Percentiles rank a stretch among this genome's conserved stretches.
Evolutionary conservation across 176 grass and related monocot species (phyloP).

Genomic region (Tillandsia leiboldiana): DNA sequence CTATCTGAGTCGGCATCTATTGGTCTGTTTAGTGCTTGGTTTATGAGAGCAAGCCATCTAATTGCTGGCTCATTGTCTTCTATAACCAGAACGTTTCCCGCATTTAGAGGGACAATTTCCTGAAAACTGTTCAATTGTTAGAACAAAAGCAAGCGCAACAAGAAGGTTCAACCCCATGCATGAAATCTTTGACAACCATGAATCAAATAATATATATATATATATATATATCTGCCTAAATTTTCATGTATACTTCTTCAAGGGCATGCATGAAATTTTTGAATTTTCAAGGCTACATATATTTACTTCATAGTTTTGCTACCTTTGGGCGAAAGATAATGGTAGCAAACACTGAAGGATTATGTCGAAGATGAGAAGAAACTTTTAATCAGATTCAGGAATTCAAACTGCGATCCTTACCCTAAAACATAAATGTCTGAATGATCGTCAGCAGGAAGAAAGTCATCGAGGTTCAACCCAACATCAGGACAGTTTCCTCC

Average conservation of each 20-base stretch:
- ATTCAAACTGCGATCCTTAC: constrained; percentile 28
- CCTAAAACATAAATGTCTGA: constrained; percentile 95
- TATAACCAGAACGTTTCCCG: constrained; percentile 77
- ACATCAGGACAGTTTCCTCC: constrained; percentile 69
- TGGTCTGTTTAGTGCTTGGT: constrained; percentile 37
- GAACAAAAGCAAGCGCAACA: not conserved
- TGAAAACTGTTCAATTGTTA: constrained; percentile 60
- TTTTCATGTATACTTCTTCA: too few species aligned
- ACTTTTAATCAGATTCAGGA: constrained; percentile 5
- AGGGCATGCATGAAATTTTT: too few species aligned
- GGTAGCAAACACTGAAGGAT: too few species aligned
- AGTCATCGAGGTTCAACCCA: constrained; percentile 59
- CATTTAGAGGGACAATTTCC: constrained; percentile 97
- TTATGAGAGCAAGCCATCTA: constrained; percentile 76
- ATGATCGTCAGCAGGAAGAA: constrained; percentile 63
- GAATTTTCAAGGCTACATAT: too few species aligned
- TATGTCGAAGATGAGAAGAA: not conserved
- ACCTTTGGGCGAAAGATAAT: too few species aligned
- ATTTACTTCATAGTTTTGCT: too few species aligned
- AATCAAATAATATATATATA: too few species aligned
- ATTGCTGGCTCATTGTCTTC: constrained; percentile 76
- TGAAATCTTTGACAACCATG: not conserved
- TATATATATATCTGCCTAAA: too few species aligned
- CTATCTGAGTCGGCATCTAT: constrained; percentile 28
- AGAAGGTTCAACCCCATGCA: not conserved